A percentile compares a stretch with the other conserved stretches of the same genome.
Evolutionary conservation across 768 basidiomycete species (phyloP).

Genomic region (Clitopilus hobsonii): DNA sequence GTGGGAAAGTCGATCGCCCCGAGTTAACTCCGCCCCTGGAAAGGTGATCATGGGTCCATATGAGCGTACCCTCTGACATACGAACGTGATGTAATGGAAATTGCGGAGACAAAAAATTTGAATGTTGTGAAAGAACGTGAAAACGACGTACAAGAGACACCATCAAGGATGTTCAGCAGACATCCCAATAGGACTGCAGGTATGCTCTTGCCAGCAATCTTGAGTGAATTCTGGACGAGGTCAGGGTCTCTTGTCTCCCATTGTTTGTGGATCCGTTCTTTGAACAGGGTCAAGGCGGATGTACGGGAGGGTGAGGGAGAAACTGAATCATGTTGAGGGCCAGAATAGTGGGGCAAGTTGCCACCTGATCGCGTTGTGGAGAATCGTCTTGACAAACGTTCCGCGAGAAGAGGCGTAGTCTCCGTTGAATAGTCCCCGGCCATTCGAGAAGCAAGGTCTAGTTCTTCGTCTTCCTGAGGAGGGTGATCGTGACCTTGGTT

Average conservation of each 20-base stretch:
- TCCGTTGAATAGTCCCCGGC: background rate
- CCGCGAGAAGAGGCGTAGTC: background rate
- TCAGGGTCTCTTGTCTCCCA: background rate
- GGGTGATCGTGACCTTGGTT: background rate
- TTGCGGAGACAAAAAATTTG: background rate
- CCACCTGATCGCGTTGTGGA: background rate
- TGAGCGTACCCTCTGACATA: background rate
- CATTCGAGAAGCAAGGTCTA: background rate
- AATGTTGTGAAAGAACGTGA: background rate
- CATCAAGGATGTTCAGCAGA: slow-evolving; percentile 88
- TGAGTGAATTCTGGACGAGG: slow-evolving; percentile 5
- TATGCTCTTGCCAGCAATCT: slow-evolving; percentile 40
- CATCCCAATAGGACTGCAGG: slow-evolving; percentile 84
- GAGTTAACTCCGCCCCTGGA: background rate
- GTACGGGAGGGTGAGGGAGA: background rate
- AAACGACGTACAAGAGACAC: slow-evolving; percentile 72
- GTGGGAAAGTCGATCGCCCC: background rate
- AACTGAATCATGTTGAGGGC: background rate
- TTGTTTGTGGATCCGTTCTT: background rate
- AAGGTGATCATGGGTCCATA: background rate
- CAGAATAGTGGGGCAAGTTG: background rate
- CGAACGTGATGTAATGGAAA: background rate
- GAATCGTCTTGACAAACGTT: background rate
- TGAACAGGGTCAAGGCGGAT: background rate
- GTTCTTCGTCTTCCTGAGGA: background rate